Percentiles rank a stretch among this genome's conserved stretches.
phyloP scores from a whole-genome alignment of 345 rosid genomes.

The Euphorbia tirucalli region DNA sequence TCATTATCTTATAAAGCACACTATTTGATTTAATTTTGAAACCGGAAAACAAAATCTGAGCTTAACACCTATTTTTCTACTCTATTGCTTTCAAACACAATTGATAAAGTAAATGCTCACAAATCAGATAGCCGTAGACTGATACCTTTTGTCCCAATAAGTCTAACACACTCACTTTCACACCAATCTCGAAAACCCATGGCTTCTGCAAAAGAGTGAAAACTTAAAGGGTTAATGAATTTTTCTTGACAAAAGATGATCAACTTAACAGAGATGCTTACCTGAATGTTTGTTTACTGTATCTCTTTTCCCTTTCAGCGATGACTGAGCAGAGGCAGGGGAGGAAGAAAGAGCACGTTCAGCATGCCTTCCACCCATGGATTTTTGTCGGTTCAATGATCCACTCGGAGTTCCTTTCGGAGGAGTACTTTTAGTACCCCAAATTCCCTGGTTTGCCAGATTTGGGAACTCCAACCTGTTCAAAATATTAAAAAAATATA shows the following conservation, averaged over 20 bases:
- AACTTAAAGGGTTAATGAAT: constrained; percentile 8
- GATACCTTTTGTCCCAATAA: constrained; percentile 80
- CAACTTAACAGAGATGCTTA: constrained; percentile 19
- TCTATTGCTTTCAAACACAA: background rate
- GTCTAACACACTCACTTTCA: constrained; percentile 77
- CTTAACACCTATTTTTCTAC: background rate
- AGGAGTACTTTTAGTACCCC: constrained; percentile 70
- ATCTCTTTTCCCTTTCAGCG: constrained; percentile 56
- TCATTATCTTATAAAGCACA: background rate
- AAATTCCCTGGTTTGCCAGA: constrained; percentile 55
- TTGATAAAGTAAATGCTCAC: background rate
- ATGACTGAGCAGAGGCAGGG: constrained; percentile 47
- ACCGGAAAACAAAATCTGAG: background rate
- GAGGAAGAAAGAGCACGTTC: constrained; percentile 54
- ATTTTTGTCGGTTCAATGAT: constrained; percentile 63
- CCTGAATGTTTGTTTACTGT: constrained; percentile 65
- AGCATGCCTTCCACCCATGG: constrained; percentile 42
- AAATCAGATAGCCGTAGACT: constrained; percentile 1
- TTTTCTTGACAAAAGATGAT: background rate
- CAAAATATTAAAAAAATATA: background rate
- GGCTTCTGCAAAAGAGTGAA: constrained; percentile 62
- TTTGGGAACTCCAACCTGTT: constrained; percentile 66
- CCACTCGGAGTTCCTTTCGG: constrained; percentile 53
- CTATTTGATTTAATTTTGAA: too few species aligned
- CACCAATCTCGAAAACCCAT: constrained; percentile 96